phyloP scores from a whole-genome alignment of 2,329 filamentous ascomycete species.

The Microcyclospora tardicrescens region DNA sequence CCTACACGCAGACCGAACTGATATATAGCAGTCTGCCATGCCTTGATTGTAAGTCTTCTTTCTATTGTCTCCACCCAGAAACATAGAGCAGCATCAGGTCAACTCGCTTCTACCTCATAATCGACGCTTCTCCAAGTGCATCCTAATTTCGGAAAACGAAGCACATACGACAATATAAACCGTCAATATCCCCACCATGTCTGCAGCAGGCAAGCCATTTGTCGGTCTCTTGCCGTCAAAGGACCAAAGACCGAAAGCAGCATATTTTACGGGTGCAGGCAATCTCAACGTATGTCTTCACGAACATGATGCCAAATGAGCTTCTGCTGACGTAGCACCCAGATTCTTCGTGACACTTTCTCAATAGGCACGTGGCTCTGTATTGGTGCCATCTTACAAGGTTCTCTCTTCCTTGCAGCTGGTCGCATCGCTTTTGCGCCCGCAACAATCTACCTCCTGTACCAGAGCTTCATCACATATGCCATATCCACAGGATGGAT shows the following conservation, averaged over 20 bases:
- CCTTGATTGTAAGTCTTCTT: no score
- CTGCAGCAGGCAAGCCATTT: slow-evolving; percentile 1
- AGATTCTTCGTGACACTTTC: slow-evolving; percentile 28
- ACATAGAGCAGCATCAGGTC: no score
- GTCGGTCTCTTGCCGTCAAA: slow-evolving; percentile 6
- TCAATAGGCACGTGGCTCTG: slow-evolving; percentile 30
- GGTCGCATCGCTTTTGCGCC: slow-evolving; percentile 25
- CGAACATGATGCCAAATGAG: no score
- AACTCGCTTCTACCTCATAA: no score
- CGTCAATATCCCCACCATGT: no score
- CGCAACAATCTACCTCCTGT: slow-evolving; percentile 22
- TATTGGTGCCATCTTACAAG: slow-evolving; percentile 28
- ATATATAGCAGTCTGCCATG: no score
- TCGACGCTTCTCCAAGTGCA: no score
- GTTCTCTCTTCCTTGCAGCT: slow-evolving; percentile 22
- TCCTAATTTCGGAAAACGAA: slow-evolving; percentile 8
- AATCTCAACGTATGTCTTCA: neutral
- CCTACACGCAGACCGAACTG: no score
- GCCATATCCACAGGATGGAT: slow-evolving; percentile 23
- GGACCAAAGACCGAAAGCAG: slow-evolving; percentile 4
- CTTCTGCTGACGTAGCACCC: slow-evolving; percentile 21
- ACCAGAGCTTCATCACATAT: slow-evolving; percentile 22
- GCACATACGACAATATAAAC: slow-evolving; percentile 4
- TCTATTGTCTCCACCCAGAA: no score
- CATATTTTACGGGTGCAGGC: slow-evolving; percentile 7